phyloP scores from a whole-genome alignment of 1,284 basidiomycete genomes.

The Tilletia indica region DNA sequence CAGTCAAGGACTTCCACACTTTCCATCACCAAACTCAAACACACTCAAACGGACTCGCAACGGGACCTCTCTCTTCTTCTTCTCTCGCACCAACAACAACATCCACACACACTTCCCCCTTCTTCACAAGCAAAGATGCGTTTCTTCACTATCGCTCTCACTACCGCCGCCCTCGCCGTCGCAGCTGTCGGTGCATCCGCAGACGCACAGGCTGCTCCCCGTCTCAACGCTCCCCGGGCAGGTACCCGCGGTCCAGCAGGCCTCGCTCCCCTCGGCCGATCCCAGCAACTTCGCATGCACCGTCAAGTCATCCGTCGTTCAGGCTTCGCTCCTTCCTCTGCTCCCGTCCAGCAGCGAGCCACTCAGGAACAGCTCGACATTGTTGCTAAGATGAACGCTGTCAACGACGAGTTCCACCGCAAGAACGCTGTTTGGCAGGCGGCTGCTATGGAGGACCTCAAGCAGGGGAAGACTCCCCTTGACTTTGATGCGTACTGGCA shows the following conservation, averaged over 20 bases:
- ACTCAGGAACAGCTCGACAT: constrained; percentile 27
- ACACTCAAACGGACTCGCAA: neutral
- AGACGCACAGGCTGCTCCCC: neutral
- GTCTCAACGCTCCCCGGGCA: neutral
- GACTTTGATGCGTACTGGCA: constrained; percentile 34
- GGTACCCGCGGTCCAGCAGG: neutral
- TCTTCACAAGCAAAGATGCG: neutral
- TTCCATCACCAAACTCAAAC: neutral
- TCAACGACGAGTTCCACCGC: constrained; percentile 35
- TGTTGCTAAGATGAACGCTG: constrained; percentile 30
- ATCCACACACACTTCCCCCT: neutral
- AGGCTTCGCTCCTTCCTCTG: neutral
- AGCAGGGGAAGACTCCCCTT: constrained; percentile 35
- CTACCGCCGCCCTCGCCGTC: neutral
- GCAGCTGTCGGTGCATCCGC: constrained; percentile 9
- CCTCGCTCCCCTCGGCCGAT: neutral
- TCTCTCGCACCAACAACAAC: neutral
- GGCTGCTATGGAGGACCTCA: constrained; percentile 35
- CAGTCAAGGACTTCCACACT: neutral
- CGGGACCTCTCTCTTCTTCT: neutral
- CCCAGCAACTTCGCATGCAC: constrained; percentile 11
- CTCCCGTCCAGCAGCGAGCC: neutral
- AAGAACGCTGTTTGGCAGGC: constrained; percentile 43
- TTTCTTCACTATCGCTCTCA: neutral
- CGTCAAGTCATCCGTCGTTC: neutral